Percentiles rank a stretch among this genome's conserved stretches.
These are phyloP conservation scores for Wickerhamiella allomyrinae DNA, from an alignment of 805 yeast genomes.

Conservation along the genomic window DNA sequence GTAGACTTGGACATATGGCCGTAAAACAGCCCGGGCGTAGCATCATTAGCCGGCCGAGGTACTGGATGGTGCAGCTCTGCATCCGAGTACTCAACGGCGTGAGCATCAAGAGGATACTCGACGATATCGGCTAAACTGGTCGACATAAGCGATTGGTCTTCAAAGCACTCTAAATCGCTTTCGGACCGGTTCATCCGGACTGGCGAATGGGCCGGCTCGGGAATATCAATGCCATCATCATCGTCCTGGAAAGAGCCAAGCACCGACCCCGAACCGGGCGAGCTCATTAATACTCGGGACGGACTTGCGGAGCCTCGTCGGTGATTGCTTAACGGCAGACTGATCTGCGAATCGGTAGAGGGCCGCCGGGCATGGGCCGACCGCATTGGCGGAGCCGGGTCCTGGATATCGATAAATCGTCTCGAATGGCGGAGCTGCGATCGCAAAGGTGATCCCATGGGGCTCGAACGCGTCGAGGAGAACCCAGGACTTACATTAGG, in stretches of 20 bases:
- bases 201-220: not conserved
- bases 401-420: not conserved
- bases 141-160: not conserved
- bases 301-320: not conserved
- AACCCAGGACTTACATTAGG: not conserved
- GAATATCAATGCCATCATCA: not conserved
- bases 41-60: not conserved
- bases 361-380: not conserved
- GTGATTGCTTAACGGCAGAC: not conserved
- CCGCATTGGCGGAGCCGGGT: not conserved
- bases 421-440: not conserved
- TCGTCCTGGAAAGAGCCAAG: not conserved
- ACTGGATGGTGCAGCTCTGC: slow-evolving; percentile 2
- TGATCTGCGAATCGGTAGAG: not conserved
- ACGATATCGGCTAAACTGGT: not conserved
- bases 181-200: slow-evolving; percentile 1
- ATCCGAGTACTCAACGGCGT: not conserved
- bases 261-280: not conserved
- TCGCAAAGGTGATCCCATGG: not conserved
- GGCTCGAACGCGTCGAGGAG: too few species aligned
- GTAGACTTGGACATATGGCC: not conserved
- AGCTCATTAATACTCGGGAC: not conserved
- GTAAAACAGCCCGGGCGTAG: not conserved
- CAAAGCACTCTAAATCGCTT: not conserved
- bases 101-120: not conserved